A percentile compares a stretch with the other conserved stretches of the same genome.
Evolutionary conservation across 2,329 filamentous ascomycete species (phyloP).

Genomic region (Cladophialophora yegresii): DNA sequence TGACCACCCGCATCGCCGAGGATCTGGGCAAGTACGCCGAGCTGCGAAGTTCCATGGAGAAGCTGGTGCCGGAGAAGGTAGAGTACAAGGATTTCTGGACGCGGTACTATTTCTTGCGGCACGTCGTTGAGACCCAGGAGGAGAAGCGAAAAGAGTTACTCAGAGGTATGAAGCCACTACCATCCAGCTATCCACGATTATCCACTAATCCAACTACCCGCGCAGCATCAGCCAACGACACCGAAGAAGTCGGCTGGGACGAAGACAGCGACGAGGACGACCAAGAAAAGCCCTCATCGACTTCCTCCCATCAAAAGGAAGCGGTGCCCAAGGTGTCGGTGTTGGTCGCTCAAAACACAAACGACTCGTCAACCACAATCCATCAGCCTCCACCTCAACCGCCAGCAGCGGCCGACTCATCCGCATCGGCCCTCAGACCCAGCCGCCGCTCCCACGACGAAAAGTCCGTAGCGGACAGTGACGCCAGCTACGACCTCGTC

Average conservation of each 20-base stretch:
- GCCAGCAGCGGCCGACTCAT: conserved; percentile 38
- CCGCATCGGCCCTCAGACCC: conserved; percentile 55
- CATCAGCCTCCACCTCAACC: conserved; percentile 39
- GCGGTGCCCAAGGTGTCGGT: conserved; percentile 37
- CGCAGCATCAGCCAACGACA: conserved; percentile 61
- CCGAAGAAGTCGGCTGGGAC: conserved; percentile 68
- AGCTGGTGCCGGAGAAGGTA: conserved; percentile 88
- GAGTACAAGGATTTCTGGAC: conserved; percentile 89
- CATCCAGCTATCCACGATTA: conserved; percentile 6
- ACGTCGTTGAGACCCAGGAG: conserved; percentile 92
- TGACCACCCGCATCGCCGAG: conserved; percentile 77
- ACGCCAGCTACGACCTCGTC: conserved; percentile 94
- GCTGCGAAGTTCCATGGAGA: conserved; percentile 86
- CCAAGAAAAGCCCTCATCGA: conserved; percentile 46
- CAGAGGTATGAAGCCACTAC: conserved; percentile 65
- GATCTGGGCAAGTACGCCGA: conserved; percentile 87
- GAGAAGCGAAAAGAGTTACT: conserved; percentile 82
- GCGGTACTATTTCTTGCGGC: conserved; percentile 90
- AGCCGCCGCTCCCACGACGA: conserved; percentile 75
- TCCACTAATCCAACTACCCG: conserved; percentile 26
- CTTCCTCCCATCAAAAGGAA: conserved; percentile 50
- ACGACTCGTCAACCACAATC: conserved; percentile 31
- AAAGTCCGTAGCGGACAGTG: conserved; percentile 87
- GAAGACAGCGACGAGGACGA: conserved; percentile 71
- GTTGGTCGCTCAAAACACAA: conserved; percentile 30